These are phyloP conservation scores for Melanogaster broomeanus DNA, from an alignment of 768 basidiomycete species.

Conservation along the genomic window DNA sequence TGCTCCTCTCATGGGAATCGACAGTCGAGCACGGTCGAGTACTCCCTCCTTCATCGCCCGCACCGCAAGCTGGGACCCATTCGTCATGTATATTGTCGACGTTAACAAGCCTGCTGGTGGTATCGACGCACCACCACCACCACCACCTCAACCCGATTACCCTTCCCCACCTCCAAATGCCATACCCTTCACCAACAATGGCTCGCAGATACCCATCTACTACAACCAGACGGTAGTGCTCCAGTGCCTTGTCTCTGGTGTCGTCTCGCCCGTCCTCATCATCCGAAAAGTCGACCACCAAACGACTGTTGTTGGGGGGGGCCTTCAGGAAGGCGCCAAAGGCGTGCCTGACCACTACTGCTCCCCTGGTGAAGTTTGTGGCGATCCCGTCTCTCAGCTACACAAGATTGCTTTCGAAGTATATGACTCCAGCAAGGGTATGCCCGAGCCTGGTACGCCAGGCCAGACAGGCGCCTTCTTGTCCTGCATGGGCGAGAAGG, in stretches of 20 bases:
- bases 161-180: conserved; percentile 92
- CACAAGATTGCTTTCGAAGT: conserved; percentile 97
- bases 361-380: conserved; percentile 81
- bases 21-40: conserved; percentile 66
- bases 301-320: conserved; percentile 87
- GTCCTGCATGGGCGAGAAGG: conserved; percentile 91
- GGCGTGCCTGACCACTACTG: conserved; percentile 84
- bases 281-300: conserved; percentile 93
- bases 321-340: conserved; percentile 86
- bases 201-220: conserved; percentile 86
- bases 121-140: conserved; percentile 75
- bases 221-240: conserved; percentile 97
- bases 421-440: conserved; percentile 66
- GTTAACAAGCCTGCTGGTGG: conserved; percentile 80
- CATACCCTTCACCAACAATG: conserved; percentile 81
- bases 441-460: conserved; percentile 76
- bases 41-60: conserved; percentile 88
- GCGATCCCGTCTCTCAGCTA: conserved; percentile 92
- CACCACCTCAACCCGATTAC: conserved; percentile 85
- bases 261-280: conserved; percentile 90
- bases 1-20: conserved; percentile 78
- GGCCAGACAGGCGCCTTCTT: conserved; percentile 82
- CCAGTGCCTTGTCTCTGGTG: conserved; percentile 92
- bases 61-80: conserved; percentile 92
- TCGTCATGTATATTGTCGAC: conserved; percentile 97